Percentiles rank a stretch among this genome's conserved stretches.
Conservation (phyloP, 257 asterid species). For the Solanum sejunctum region DNA sequence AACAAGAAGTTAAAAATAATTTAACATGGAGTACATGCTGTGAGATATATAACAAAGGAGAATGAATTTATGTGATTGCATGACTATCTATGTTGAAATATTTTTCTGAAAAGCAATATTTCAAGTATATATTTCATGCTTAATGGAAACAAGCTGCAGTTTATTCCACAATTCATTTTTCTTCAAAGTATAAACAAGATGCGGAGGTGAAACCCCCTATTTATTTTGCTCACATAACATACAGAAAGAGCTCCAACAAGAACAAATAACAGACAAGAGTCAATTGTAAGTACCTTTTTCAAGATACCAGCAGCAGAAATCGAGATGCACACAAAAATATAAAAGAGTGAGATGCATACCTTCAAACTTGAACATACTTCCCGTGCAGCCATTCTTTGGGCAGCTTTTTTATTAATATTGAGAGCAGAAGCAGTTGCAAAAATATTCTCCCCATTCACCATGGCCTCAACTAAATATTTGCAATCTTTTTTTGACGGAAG, state of each 20-base stretch:
- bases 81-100: not conserved
- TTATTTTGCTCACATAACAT: not conserved
- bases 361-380: conserved; percentile 33
- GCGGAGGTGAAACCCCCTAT: not conserved
- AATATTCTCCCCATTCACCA: conserved; percentile 30
- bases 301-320: not conserved
- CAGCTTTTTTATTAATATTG: conserved; percentile 41
- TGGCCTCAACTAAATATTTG: conserved; percentile 31
- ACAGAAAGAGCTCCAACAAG: not conserved
- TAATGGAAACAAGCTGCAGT: not conserved
- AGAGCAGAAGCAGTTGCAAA: conserved; percentile 28
- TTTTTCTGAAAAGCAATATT: not conserved
- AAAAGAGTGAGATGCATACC: conserved; percentile 27
- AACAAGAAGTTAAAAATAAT: not conserved
- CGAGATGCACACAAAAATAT: not conserved
- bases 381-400: conserved; percentile 47
- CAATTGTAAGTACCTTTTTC: not conserved
- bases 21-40: not conserved
- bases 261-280: not conserved
- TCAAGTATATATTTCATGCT: not conserved
- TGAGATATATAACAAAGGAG: not conserved
- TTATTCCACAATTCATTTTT: not conserved
- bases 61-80: not conserved
- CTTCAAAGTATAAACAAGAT: not conserved
- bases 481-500: conserved; percentile 32